phyloP scores from a whole-genome alignment of 495 filamentous ascomycete species.

The Neurospora pannonica region DNA sequence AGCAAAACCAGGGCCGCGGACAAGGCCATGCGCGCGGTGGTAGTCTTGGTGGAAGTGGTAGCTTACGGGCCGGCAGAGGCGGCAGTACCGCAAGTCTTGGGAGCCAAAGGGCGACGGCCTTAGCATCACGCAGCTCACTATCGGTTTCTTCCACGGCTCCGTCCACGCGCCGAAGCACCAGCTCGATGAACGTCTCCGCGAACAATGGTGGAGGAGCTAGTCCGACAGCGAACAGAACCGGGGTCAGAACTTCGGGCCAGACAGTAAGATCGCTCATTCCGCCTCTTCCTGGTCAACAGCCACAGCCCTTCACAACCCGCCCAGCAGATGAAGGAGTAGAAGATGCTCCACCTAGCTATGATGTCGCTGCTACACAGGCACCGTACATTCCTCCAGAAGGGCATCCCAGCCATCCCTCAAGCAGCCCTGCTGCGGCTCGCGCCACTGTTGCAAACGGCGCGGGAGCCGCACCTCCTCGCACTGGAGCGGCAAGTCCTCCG shows the following conservation, averaged over 20 bases:
- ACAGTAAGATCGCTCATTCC: conserved; percentile 37
- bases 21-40: conserved; percentile 3
- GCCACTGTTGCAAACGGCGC: neutral
- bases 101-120: neutral
- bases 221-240: conserved; percentile 10
- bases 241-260: conserved; percentile 18
- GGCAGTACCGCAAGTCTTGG: neutral
- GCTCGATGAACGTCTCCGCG: conserved; percentile 10
- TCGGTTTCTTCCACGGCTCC: neutral
- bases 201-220: conserved; percentile 10
- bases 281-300: conserved; percentile 7
- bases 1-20: neutral
- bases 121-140: conserved; percentile 1
- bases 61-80: conserved; percentile 9
- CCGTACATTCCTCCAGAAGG: conserved; percentile 54
- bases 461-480: neutral
- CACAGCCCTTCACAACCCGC: conserved; percentile 20
- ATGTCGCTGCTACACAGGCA: conserved; percentile 59
- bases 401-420: conserved; percentile 46
- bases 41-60: conserved; percentile 4
- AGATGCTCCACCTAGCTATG: conserved; percentile 70
- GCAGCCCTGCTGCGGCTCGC: conserved; percentile 16
- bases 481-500: neutral
- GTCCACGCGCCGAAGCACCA: conserved; percentile 10
- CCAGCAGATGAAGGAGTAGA: conserved; percentile 42